Base-by-base conservation (phyloP, 257 asterid species). In the Solanum gracilifrons region DNA sequence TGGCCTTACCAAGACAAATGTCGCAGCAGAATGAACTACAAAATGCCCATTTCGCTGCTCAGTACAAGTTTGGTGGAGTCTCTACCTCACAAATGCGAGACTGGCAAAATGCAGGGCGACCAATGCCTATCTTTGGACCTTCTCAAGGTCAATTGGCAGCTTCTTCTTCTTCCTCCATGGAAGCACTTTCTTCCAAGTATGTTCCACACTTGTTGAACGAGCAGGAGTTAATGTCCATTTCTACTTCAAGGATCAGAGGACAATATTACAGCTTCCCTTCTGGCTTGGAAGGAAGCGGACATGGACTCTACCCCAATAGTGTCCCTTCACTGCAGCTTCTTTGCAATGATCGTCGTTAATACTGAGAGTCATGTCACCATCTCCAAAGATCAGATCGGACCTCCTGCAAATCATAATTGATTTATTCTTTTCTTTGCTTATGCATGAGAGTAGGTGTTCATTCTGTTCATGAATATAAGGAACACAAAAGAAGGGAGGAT, bases 71-170 rank as follows among this genome's bases (percentile, higher is more conserved):
- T 58, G 89, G 92, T 41, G 89, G 92, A 88, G 87, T 83, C 39
- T 60, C 89, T 58, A 29, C 88, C 43, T 85, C 92, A 58, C 76
- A 82, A 82, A 84, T 90, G 46, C 88, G 90, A 9, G 91, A 88
- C 64, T 89, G 95, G 92, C 92, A 51, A 76, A 88, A 64, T 60
- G 92, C 89, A 66, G 91, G 91, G 77, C 35, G 51, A 46, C 89
- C 89, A 73, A 33, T 91, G 11, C 89, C 92, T 84, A 90, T 92
- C 8, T 66, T 89, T 87, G 87, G 87, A 39, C 94, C 92, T 87
- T 92, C 89, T 13, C 98, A 93, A 39, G 73, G 90, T 46, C 88
- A 89, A 83, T 92, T 92, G 85, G 92, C 92, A 36, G 92, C 87
- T 84, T 79, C 94, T 88, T 90, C 79, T 55, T 87, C 94, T 84